Evolutionary conservation across 2,329 filamentous ascomycete genomes (phyloP).

Genomic region (Chalaropsis ovoidea): DNA sequence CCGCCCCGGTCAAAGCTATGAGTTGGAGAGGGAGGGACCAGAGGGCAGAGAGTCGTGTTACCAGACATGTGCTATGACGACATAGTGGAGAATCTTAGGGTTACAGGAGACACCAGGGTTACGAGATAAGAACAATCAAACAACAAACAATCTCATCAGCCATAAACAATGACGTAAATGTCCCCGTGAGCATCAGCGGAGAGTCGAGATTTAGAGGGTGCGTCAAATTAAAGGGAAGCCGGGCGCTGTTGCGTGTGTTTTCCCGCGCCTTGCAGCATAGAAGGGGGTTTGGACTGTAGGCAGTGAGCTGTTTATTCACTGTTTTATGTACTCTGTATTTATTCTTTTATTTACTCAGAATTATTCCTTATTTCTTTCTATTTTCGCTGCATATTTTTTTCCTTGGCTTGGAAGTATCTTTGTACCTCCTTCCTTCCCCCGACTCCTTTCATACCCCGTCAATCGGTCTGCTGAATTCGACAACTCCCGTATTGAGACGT

Average conservation of each 20-base stretch:
- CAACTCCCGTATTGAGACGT: not conserved
- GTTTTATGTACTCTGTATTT: constrained; percentile 6
- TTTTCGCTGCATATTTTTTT: not conserved
- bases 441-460: not conserved
- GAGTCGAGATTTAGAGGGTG: too few species aligned
- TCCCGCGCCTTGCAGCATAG: too few species aligned
- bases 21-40: not conserved
- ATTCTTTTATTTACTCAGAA: constrained; percentile 4
- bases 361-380: too few species aligned
- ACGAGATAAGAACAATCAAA: not conserved
- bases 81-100: not conserved
- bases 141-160: not conserved
- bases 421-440: not conserved
- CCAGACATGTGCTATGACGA: not conserved
- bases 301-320: not conserved
- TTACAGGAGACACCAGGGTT: not conserved
- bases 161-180: constrained; percentile 7
- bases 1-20: constrained; percentile 42
- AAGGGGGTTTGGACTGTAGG: too few species aligned
- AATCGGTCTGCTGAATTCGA: not conserved
- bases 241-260: too few species aligned
- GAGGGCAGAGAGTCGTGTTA: not conserved
- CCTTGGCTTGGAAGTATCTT: not conserved
- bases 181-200: too few species aligned
- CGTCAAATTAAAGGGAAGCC: too few species aligned